Conservation (phyloP, 495 filamentous ascomycete species). For the Achaetomiella virescens region DNA sequence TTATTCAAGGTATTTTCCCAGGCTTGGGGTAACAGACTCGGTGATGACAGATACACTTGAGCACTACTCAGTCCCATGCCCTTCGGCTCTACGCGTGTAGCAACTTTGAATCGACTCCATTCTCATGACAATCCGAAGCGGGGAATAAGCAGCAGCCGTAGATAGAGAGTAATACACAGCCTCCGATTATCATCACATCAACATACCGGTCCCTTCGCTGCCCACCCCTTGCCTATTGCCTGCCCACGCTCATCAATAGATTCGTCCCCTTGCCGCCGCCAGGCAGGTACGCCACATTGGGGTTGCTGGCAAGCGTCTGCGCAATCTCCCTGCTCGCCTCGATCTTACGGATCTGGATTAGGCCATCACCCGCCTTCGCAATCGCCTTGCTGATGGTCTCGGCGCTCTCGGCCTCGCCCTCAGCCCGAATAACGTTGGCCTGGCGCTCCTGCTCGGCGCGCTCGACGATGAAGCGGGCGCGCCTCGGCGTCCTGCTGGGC, state of each 20-base stretch:
- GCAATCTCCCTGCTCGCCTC: slow-evolving; percentile 97
- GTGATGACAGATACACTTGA: too few species aligned
- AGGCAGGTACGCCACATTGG: slow-evolving; percentile 93
- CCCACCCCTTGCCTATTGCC: slow-evolving; percentile 19
- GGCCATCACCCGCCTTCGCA: slow-evolving; percentile 82
- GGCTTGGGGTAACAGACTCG: too few species aligned
- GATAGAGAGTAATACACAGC: slow-evolving; percentile 28
- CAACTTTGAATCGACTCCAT: neutral
- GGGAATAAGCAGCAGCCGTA: slow-evolving; percentile 23
- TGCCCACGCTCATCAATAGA: slow-evolving; percentile 47
- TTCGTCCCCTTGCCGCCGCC: slow-evolving; percentile 65
- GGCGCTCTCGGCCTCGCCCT: slow-evolving; percentile 94
- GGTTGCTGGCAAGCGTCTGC: slow-evolving; percentile 78
- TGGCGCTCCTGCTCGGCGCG: slow-evolving; percentile 98
- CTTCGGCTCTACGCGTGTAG: too few species aligned
- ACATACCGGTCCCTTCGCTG: neutral
- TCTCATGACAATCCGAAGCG: slow-evolving; percentile 19
- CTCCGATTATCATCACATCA: slow-evolving; percentile 12
- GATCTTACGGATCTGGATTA: slow-evolving; percentile 93
- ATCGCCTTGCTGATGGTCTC: slow-evolving; percentile 92
- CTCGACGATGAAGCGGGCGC: slow-evolving; percentile 96
- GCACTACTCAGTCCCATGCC: too few species aligned
- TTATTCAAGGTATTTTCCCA: too few species aligned
- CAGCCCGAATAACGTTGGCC: slow-evolving; percentile 94
- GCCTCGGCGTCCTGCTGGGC: slow-evolving; percentile 98